Evolutionary conservation across 2,329 filamentous ascomycete genomes (phyloP).

Genomic region (Nemania sp.): DNA sequence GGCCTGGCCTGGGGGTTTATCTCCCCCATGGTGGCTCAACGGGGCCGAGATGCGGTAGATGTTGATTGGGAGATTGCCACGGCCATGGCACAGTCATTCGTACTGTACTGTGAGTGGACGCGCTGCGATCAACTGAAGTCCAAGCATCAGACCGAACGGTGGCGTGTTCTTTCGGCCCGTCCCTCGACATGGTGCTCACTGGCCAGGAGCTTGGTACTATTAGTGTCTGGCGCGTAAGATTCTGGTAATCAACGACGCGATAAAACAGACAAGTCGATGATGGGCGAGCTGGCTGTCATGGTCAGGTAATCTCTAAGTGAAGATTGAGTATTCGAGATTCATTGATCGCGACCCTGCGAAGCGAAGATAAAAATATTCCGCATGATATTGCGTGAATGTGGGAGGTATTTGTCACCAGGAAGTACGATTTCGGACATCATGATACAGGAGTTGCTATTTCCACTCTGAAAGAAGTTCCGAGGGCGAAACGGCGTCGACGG

Average conservation of each 20-base stretch:
- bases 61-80: not conserved
- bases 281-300: no score
- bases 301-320: no score
- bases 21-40: not conserved
- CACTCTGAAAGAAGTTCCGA: no score
- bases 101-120: not conserved
- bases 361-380: no score
- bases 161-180: constrained; percentile 10
- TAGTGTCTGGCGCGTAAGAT: not conserved
- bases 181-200: constrained; percentile 13
- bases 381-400: no score
- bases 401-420: no score
- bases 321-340: no score
- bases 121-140: not conserved
- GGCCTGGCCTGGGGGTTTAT: not conserved
- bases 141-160: no score
- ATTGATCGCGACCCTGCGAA: no score
- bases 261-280: no score
- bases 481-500: not conserved
- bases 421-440: not conserved
- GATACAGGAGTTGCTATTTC: not conserved
- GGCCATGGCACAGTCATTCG: not conserved
- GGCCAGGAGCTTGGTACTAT: not conserved
- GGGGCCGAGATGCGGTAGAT: not conserved
- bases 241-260: no score